phyloP scores from a whole-genome alignment of 2,329 filamentous ascomycete genomes.

The Epichloe bromicola region DNA sequence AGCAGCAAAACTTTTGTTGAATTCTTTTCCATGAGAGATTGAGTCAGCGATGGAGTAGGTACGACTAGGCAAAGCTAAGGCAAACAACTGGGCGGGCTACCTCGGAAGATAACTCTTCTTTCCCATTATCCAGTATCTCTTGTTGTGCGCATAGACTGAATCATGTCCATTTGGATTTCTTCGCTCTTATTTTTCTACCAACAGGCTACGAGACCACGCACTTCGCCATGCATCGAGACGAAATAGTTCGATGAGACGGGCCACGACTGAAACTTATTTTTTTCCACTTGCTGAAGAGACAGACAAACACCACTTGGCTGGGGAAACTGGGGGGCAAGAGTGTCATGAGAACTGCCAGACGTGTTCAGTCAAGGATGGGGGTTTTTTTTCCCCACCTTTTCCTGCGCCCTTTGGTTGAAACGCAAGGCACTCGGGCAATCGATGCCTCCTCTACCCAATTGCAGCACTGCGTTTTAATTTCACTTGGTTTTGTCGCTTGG shows the following conservation, averaged over 20 bases:
- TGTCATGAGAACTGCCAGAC: neutral
- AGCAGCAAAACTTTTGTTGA: conserved; percentile 16
- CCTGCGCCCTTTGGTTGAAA: neutral
- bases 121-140: conserved; percentile 14
- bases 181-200: conserved; percentile 4
- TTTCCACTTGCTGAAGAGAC: neutral
- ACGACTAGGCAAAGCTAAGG: conserved; percentile 11
- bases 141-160: conserved; percentile 25
- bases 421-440: neutral
- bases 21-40: neutral
- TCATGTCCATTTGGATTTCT: conserved; percentile 20
- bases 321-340: neutral
- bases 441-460: neutral
- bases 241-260: neutral
- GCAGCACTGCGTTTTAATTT: neutral
- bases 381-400: neutral
- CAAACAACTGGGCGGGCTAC: conserved; percentile 17
- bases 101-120: conserved; percentile 12
- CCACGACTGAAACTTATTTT: neutral
- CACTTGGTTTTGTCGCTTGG: neutral
- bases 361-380: neutral
- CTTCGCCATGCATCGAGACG: conserved; percentile 10
- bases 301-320: neutral
- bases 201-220: conserved; percentile 7
- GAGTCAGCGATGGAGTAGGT: conserved; percentile 2